A percentile compares a stretch with the other conserved stretches of the same genome.
phyloP scores from a whole-genome alignment of 768 basidiomycete genomes.

The Psilocybe tampanensis region DNA sequence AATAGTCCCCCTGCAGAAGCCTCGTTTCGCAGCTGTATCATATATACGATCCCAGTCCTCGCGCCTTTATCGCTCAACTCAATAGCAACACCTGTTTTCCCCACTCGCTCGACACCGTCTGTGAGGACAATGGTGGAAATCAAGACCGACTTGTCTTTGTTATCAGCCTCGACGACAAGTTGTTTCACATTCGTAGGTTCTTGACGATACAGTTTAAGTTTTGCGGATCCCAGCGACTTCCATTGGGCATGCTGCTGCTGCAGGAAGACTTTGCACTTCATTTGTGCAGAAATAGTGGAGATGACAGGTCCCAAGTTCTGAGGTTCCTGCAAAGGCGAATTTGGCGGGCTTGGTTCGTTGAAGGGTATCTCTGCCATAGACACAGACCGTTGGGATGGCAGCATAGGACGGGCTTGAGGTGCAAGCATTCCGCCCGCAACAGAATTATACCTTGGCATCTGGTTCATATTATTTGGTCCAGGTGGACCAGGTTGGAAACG shows the following conservation, averaged over 20 bases:
- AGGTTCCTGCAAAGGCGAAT: conserved; percentile 70
- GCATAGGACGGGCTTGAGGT: conserved; percentile 52
- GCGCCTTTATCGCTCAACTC: conserved; percentile 92
- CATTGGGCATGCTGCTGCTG: conserved; percentile 97
- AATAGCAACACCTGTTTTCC: conserved; percentile 96
- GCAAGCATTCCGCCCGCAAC: conserved; percentile 37
- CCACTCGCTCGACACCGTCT: conserved; percentile 98
- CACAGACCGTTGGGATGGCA: conserved; percentile 62
- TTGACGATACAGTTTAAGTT: conserved; percentile 85
- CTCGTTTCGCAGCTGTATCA: conserved; percentile 96
- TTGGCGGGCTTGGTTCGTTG: conserved; percentile 80
- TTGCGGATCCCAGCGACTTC: conserved; percentile 91
- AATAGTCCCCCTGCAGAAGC: conserved; percentile 82
- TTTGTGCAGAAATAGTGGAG: conserved; percentile 81
- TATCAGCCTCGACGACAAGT: conserved; percentile 89
- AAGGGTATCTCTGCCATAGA: conserved; percentile 57
- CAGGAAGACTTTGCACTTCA: conserved; percentile 98
- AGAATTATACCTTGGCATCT: conserved; percentile 40
- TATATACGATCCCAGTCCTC: conserved; percentile 93
- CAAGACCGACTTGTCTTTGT: conserved; percentile 71
- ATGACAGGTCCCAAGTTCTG: conserved; percentile 67
- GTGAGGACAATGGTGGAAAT: conserved; percentile 96
- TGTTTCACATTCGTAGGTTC: conserved; percentile 91
- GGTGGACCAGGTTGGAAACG: conserved; percentile 40
- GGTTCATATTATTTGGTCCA: conserved; percentile 21